Evolutionary conservation across 1,284 basidiomycete genomes (phyloP).

Genomic region (Heliocybe sulcata): DNA sequence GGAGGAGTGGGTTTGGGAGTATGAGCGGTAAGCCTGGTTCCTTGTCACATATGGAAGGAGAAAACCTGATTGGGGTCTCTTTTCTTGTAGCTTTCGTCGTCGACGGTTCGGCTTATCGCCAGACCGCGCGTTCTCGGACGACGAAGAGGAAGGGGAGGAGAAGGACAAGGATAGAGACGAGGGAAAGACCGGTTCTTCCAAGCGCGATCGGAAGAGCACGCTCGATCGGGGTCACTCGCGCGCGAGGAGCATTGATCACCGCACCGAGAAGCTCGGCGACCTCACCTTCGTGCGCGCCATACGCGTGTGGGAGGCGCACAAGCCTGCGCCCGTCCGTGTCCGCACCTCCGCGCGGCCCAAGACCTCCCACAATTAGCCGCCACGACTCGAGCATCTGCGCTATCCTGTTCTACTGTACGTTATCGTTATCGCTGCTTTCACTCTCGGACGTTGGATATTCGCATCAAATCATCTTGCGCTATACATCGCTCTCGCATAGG

Average conservation of each 20-base stretch:
- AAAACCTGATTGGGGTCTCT: no score
- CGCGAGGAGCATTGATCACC: background rate
- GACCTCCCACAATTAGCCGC: background rate
- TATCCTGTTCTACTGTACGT: background rate
- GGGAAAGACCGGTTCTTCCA: no score
- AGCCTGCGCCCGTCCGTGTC: conserved; percentile 5
- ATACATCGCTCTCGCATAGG: no score
- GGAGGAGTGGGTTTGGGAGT: conserved; percentile 53
- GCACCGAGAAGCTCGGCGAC: conserved; percentile 12
- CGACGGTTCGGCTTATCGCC: conserved; percentile 52
- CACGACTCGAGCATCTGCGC: background rate
- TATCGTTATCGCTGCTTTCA: background rate
- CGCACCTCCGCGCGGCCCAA: background rate
- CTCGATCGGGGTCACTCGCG: background rate
- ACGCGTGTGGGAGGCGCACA: conserved; percentile 43
- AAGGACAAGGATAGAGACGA: conserved; percentile 13
- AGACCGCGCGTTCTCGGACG: background rate
- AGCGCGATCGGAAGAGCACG: conserved; percentile 6
- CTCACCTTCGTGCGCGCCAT: conserved; percentile 48
- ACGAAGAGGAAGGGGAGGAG: conserved; percentile 9
- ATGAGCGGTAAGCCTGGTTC: conserved; percentile 47
- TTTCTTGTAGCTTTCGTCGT: conserved; percentile 43
- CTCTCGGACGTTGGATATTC: background rate
- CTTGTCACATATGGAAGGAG: conserved; percentile 6
- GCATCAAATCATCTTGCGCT: no score